phyloP scores from a whole-genome alignment of 2,329 filamentous ascomycete species.

The Neofusicoccum sp. region DNA sequence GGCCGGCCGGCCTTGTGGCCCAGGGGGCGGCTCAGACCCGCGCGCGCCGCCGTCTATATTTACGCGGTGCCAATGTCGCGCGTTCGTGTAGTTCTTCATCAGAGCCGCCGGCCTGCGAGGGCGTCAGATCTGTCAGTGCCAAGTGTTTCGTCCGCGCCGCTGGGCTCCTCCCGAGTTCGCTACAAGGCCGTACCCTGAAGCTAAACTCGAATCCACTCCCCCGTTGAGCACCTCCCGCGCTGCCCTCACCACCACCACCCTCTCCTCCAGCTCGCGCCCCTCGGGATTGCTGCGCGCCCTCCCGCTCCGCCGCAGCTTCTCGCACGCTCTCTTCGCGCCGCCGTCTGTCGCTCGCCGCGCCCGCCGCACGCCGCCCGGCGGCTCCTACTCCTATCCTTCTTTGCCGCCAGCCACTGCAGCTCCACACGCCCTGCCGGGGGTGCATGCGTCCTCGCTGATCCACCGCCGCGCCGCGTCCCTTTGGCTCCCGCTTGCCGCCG shows the following conservation, averaged over 20 bases:
- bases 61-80: conserved; percentile 14
- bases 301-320: conserved; percentile 2
- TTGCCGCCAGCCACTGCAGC: conserved; percentile 17
- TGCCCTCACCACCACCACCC: neutral
- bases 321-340: conserved; percentile 10
- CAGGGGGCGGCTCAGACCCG: conserved; percentile 17
- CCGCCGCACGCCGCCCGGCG: conserved; percentile 1
- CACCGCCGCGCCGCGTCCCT: conserved; percentile 6
- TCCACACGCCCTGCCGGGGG: conserved; percentile 5
- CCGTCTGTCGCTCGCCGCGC: neutral
- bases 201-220: conserved; percentile 13
- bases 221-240: neutral
- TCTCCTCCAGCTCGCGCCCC: neutral
- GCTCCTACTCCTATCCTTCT: conserved; percentile 17
- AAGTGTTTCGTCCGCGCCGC: conserved; percentile 15
- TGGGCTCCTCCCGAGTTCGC: conserved; percentile 14
- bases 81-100: conserved; percentile 17
- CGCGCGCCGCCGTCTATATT: conserved; percentile 15
- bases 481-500: conserved; percentile 12
- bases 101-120: conserved; percentile 11
- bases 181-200: conserved; percentile 12
- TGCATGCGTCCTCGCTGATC: conserved; percentile 15
- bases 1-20: conserved; percentile 7
- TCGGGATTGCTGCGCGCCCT: conserved; percentile 12
- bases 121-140: conserved; percentile 15